Evolutionary conservation across 148 eudicot species (phyloP), one percentile per base, ranked within the genome.

Genomic region (Chenopodium quinoa): DNA sequence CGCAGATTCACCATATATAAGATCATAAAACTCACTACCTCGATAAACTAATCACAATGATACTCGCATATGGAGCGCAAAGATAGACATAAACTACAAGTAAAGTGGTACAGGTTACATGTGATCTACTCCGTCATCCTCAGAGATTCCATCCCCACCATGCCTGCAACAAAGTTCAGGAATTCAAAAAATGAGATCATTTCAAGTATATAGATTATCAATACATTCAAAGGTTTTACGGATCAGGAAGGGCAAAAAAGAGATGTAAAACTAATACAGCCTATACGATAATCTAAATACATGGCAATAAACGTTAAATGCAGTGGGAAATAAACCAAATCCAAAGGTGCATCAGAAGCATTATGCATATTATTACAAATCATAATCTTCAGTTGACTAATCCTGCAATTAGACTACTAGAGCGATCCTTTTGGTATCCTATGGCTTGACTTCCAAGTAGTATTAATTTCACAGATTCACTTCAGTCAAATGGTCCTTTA

Each of bases 81-180:
- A 48, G 44, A 78, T 60, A 17, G 73, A 71, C 70, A 23, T 52
- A 78, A 72, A 71, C 81, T 71, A 78, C 81, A 73, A 63, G 11
- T 29, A 20, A 68, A 79, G 75, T 64, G 71, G 52, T 66, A 78
- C 47, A 34, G 34, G 69, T 72, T 83, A 88, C 82, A 88, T 86
- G 88, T 83, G 88, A 82, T 89, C 92, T 83, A 81, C 82, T 85
- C 89, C 78, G 70, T 91, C 93, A 58, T 89, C 90, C 70, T 88
- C 92, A 7, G 87, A 71, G 16, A 23, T 75, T 25, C 86, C 91
- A 70, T 89, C 91, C 60, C 91, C 82, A 1, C 84, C 87, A 67
- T 88, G 92, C 88, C 94, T 91, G 88, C 78, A 84, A 68, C 58
- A 7, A 72, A 73, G 32, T 72, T 78, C 27, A 34, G 52, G 54